Base-by-base conservation (phyloP, 2,329 filamentous ascomycete genomes). In the Fusarium falciforme region DNA sequence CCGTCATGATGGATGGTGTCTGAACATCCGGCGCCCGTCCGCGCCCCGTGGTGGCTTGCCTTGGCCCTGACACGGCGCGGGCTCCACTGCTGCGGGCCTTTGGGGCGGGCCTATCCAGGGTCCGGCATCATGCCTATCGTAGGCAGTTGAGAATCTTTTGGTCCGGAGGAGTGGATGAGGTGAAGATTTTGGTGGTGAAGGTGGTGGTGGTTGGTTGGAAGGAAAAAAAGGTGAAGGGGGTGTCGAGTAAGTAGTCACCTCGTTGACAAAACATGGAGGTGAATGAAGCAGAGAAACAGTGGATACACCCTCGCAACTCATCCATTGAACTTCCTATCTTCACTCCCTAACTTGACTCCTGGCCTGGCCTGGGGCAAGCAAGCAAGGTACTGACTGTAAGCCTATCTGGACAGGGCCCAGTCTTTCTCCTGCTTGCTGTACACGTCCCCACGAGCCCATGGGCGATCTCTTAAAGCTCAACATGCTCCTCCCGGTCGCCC, bases 381-480 rank as follows among this genome's bases (percentile, higher is more conserved):
- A 58, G 54, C 54, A 58, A 58, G 54, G 54, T 38, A 27, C 27
- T 52, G 25, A 12, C 27, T 52, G 54, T 70, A 67, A 75, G 58
- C 65, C 67, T 76, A 73, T 63, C 67, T 74, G 76, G 76, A 49
- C 73, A 75, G 67, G 76, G 75, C 76, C 73, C 74, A 71, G 63
- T 75, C 71, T 76, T 78, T 70, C 71, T 70, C 70, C 55, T 61
- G 72, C 63, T 73, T 63, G 47, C 64, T 66, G 70, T 29, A 36
- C 40, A 63, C n/a, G 61, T 61, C 66, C 62, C 72, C 72, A 74
- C 69, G 65, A 57, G 20, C 31, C 55, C 60, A 59, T 67, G 64
- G 72, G 40, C 67, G 69, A 76, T 78, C 73, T 77, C 61, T 77
- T 77, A 78, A 77, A 78, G 64, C 72, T 76, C 67, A 57, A 67